phyloP scores from a whole-genome alignment of 768 basidiomycete genomes.

The Phylloporus sp. region DNA sequence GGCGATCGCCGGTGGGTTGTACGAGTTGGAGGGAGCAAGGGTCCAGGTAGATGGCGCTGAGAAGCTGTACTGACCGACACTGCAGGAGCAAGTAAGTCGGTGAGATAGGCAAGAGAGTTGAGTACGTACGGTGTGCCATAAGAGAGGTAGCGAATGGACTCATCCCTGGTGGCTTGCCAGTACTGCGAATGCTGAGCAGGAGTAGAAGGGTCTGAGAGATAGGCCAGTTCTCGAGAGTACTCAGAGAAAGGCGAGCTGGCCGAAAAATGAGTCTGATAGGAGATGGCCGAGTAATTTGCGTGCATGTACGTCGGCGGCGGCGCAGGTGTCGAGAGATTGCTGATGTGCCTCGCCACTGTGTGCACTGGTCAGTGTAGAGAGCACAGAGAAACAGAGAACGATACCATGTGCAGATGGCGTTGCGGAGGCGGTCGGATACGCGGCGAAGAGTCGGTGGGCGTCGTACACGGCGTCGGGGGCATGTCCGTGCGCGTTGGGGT shows the following conservation, averaged over 20 bases:
- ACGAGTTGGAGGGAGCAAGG: constrained; percentile 41
- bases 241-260: constrained; percentile 60
- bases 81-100: constrained; percentile 8
- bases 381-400: not conserved
- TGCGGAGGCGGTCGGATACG: constrained; percentile 73
- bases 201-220: constrained; percentile 48
- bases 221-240: constrained; percentile 58
- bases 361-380: constrained; percentile 17
- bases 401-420: constrained; percentile 76
- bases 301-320: constrained; percentile 63
- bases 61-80: constrained; percentile 29
- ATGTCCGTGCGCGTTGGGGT: constrained; percentile 11
- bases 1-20: constrained; percentile 55
- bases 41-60: constrained; percentile 40
- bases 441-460: constrained; percentile 60
- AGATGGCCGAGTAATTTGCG: constrained; percentile 34
- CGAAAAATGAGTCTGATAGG: constrained; percentile 30
- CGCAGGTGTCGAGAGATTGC: constrained; percentile 53
- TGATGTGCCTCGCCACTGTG: constrained; percentile 64
- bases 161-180: constrained; percentile 62
- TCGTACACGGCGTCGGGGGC: constrained; percentile 56
- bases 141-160: constrained; percentile 57
- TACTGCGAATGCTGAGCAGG: constrained; percentile 49
- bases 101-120: not conserved
- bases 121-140: constrained; percentile 48